Conservation (phyloP, 352 stramenopile genomes). For the Globisporangium canariense region DNA sequence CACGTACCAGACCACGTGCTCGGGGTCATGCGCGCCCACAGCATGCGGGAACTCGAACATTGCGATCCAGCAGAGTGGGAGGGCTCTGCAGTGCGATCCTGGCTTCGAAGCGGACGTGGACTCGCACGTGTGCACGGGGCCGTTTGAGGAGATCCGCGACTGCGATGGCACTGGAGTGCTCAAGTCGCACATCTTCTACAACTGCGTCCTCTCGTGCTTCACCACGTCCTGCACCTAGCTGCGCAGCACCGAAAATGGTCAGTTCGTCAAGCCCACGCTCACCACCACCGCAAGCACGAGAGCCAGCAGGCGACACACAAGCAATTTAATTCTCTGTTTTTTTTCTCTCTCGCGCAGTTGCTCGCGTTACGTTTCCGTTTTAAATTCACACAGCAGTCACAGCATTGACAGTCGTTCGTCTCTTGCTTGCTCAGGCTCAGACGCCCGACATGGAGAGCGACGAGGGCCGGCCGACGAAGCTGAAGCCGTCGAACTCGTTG, state of each 20-base stretch:
- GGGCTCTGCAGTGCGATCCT: conserved; percentile 24
- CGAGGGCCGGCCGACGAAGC: conserved; percentile 86
- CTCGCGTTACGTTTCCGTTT: conserved; percentile 9
- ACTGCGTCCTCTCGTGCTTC: conserved; percentile 59
- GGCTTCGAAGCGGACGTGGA: conserved; percentile 48
- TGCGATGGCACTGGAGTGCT: conserved; percentile 35
- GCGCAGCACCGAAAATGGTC: background rate
- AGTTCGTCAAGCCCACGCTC: background rate
- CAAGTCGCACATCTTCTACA: conserved; percentile 50
- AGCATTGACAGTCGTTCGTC: background rate
- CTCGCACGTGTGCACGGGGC: conserved; percentile 43
- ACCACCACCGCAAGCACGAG: background rate
- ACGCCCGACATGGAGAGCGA: conserved; percentile 40
- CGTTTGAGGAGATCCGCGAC: conserved; percentile 45
- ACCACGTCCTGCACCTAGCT: conserved; percentile 39
- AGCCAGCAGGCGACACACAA: background rate
- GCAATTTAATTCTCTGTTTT: conserved; percentile 12
- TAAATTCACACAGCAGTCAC: conserved; percentile 9
- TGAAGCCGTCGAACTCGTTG: conserved; percentile 90
- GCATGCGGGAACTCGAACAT: conserved; percentile 55
- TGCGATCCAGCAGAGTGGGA: conserved; percentile 30
- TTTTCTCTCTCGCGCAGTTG: conserved; percentile 1
- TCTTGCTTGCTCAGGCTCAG: conserved; percentile 7
- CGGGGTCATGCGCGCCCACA: conserved; percentile 32
- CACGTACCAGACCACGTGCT: conserved; percentile 46